Evolutionary conservation across 2,329 filamentous ascomycete species (phyloP), one percentile per base, ranked within the genome.

Genomic region (Paracamarosporium sp.): DNA sequence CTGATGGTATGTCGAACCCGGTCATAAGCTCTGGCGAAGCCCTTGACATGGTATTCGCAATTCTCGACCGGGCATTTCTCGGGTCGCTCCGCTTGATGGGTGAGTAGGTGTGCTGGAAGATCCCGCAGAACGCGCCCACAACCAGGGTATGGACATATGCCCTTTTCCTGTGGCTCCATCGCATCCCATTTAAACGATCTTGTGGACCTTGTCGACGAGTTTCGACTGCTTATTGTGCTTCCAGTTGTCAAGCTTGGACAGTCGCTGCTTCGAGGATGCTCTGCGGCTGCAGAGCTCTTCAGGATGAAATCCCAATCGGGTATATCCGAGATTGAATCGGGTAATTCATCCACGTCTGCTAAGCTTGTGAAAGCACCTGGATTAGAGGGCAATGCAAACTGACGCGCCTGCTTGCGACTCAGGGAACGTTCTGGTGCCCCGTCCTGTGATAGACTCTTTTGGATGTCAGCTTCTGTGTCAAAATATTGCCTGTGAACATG

Each of bases 11-110:
- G 92, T 45, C 92, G 83, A 76, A 95, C 94, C 82, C 93, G 94
- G 81, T 96, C 92, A 73, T 95, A 96, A 77, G 95, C 94, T 67
- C 92, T 85, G 7, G 92, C 91, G 71, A 96, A 96, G 4, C 93
- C 92, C 78, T 95, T 96, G 67, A 85, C 81, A 80, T 95, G 90
- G 77, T 95, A 96, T 69, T 94, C 91, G 80, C 92, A 96, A 0
- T 88, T 93, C 62, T 88, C 82, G 65, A 96, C 94, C 1, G 92
- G 92, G 77, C 93, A 96, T 79, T 96, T 96, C 72, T 96, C 92
- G 0, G 92, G 92, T 15, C 92, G 85, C 78, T 95, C 91, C 54
- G 86, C 88, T 76, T 93, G 90, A 76, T 96, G 92, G 0, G 92
- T 96, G 72, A 96, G 85, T 88, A 94, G 92, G 76, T 96, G 92